phyloP scores from a whole-genome alignment of 1,139 yeast species.

The Magnusiomyces fungicola region DNA sequence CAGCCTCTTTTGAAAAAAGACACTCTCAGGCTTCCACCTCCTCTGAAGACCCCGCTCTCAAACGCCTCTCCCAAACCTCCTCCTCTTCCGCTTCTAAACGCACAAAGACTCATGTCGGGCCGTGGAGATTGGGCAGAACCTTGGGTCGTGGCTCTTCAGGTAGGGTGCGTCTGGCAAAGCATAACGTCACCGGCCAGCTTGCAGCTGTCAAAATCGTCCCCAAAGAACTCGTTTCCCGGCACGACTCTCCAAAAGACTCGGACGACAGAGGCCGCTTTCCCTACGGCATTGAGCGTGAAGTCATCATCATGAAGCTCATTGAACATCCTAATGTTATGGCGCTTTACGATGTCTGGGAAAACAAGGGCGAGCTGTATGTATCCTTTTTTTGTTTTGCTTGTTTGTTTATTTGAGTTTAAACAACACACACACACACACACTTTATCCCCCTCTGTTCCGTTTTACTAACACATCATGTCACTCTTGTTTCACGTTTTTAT shows the following conservation, averaged over 20 bases:
- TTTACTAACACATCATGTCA: not conserved
- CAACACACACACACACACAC: not conserved
- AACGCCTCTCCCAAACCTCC: conserved; percentile 54
- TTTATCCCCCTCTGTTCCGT: too few species aligned
- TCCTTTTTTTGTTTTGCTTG: conserved; percentile 15
- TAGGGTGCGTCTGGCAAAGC: conserved; percentile 85
- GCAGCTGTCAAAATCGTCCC: conserved; percentile 98
- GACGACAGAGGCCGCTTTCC: conserved; percentile 13
- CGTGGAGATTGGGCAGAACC: conserved; percentile 94
- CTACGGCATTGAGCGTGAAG: conserved; percentile 94
- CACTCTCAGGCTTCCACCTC: not conserved
- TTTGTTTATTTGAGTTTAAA: too few species aligned
- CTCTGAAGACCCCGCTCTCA: not conserved
- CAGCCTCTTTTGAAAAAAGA: too few species aligned
- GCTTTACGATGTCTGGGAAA: conserved; percentile 98
- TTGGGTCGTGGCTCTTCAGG: conserved; percentile 95
- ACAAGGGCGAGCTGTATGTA: conserved; percentile 79
- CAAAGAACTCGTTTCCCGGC: conserved; percentile 54
- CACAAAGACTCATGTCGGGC: conserved; percentile 76
- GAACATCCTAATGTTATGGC: conserved; percentile 93
- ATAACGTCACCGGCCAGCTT: conserved; percentile 71
- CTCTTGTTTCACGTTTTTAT: not conserved
- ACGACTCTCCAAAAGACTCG: conserved; percentile 21
- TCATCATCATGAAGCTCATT: conserved; percentile 81
- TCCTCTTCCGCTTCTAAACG: conserved; percentile 33